Base-by-base conservation (phyloP, 2,329 filamentous ascomycete species). In the Diaporthe longicolla region DNA sequence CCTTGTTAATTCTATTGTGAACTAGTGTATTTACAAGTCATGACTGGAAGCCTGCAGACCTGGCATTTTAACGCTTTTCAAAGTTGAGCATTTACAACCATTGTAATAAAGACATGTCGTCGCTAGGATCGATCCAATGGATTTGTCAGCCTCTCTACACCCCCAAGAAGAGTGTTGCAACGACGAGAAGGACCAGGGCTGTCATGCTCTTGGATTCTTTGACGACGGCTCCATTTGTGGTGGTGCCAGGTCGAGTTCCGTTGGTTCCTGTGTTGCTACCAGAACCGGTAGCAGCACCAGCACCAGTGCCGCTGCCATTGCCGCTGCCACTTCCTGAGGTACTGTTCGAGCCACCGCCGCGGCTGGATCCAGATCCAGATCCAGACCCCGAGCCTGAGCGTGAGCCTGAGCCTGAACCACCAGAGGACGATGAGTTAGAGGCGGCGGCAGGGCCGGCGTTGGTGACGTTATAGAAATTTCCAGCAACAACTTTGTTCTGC, bases 381-480 rank as follows among this genome's bases (percentile, higher is more conserved):
- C 29, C 29, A 6, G 29, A 63, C 1, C 59, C 24, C 1, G 59
- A 65, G 29, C 59, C 8, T 1, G 59, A 63, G 9, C 59, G 10
- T 32, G 59, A 65, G 1, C 59, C 61, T 7, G 61, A 68, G 48
- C 63, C 4, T 21, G 63, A 68, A 11, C 63, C 63, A 1, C 63
- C 63, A 1, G 63, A 68, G 8, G 63, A 68, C 21, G 63, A 68
- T 0, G 63, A 68, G n/a, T 68, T 68, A 4, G 63, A 66, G 6
- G 45, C 13, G 10, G 63, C 29, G n/a, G 74, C 79, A 48, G 80
- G 81, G 2, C 81, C 82, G 10, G 81, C 74, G 76, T 84, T 84
- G 8, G 82, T 82, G 43, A 84, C 83, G 74, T 82, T 83, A 76
- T 80, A 85, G 72, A 79, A 85, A 71, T 83, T 83, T 21, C 82